These are phyloP conservation scores for Zygotorulaspora sp. DNA, from an alignment of 805 yeast species.

Conservation along the genomic window DNA sequence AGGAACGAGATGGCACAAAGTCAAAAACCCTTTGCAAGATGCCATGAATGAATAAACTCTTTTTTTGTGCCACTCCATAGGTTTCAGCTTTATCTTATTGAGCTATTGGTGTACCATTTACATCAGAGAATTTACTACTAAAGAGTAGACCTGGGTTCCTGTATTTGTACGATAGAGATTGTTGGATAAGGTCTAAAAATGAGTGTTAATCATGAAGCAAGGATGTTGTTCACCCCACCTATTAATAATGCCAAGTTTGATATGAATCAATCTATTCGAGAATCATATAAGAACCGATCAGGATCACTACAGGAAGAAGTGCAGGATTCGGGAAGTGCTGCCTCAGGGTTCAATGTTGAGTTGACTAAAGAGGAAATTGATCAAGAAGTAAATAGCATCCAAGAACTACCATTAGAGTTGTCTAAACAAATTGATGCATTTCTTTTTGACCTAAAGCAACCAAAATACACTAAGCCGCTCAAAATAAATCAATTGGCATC, in stretches of 20 bases:
- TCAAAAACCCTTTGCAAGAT: no score
- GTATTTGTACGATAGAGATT: no score
- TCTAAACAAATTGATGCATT: constrained; percentile 27
- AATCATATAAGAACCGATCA: constrained; percentile 21
- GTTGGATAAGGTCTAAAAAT: constrained; percentile 3
- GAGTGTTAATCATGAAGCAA: constrained; percentile 10
- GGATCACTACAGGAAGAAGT: constrained; percentile 9
- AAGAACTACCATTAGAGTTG: constrained; percentile 28
- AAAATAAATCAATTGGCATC: constrained; percentile 28
- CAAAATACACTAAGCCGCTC: constrained; percentile 33
- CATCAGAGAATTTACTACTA: no score
- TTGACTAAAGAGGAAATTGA: constrained; percentile 26
- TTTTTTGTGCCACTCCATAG: no score
- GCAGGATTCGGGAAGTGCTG: constrained; percentile 10
- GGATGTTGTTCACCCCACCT: constrained; percentile 32
- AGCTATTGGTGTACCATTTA: no score
- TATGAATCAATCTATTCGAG: constrained; percentile 24
- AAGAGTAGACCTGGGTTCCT: no score
- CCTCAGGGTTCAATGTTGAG: constrained; percentile 10
- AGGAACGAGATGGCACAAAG: constrained; percentile 4
- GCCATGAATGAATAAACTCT: no score
- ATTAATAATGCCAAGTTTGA: constrained; percentile 29
- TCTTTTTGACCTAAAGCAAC: constrained; percentile 34
- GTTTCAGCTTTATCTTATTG: no score
- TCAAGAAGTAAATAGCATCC: constrained; percentile 17